phyloP scores from a whole-genome alignment of 441 rosid species.

The Populus hybrid region DNA sequence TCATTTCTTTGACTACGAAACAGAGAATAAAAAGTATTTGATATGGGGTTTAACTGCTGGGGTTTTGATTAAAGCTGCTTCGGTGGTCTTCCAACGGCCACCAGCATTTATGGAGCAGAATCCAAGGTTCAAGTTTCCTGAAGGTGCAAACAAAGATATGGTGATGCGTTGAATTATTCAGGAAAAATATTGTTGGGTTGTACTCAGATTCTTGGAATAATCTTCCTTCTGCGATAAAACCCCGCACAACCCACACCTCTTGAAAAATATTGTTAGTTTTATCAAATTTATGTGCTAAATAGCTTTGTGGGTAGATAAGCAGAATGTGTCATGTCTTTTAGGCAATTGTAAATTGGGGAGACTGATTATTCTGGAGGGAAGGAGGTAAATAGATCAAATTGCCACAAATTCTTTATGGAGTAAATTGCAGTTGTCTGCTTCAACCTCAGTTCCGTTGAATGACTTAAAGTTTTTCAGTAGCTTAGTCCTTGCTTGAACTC shows the following conservation, averaged over 20 bases:
- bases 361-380: background rate
- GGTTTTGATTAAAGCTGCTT: slow-evolving; percentile 81
- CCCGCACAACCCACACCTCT: background rate
- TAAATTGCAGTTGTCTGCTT: background rate
- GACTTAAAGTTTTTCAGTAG: background rate
- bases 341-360: slow-evolving; percentile 3
- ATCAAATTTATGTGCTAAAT: background rate
- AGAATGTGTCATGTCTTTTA: background rate
- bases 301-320: background rate
- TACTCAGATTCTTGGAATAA: slow-evolving; percentile 4
- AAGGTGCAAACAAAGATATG: slow-evolving; percentile 35
- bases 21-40: slow-evolving; percentile 45
- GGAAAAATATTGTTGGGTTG: background rate
- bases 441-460: background rate
- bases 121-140: slow-evolving; percentile 66
- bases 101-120: slow-evolving; percentile 68
- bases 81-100: slow-evolving; percentile 60
- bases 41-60: slow-evolving; percentile 96
- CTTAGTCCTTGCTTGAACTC: background rate
- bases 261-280: slow-evolving; percentile 8
- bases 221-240: slow-evolving; percentile 13
- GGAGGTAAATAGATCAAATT: background rate
- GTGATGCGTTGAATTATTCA: slow-evolving; percentile 30
- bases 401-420: background rate
- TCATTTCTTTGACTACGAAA: slow-evolving; percentile 68